Evolutionary conservation across 805 yeast genomes (phyloP).

Genomic region (Candida pseudoglaebosa): DNA sequence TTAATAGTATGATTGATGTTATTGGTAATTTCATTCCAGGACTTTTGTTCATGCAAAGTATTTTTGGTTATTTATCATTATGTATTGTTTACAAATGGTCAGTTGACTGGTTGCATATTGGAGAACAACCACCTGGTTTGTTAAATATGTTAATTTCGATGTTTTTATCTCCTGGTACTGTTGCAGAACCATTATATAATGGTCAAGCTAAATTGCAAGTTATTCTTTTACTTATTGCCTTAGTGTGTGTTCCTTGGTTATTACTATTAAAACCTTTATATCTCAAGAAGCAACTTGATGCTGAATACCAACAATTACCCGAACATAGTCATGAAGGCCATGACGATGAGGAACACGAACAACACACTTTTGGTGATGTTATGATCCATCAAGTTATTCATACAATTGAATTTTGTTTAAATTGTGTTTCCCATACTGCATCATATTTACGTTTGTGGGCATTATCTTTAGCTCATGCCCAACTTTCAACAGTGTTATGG

Average conservation of each 20-base stretch:
- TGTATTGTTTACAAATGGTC: conserved; percentile 72
- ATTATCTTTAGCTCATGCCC: conserved; percentile 75
- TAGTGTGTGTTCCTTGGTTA: conserved; percentile 73
- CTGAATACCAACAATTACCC: conserved; percentile 30
- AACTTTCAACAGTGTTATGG: conserved; percentile 70
- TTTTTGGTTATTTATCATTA: conserved; percentile 67
- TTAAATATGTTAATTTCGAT: conserved; percentile 72
- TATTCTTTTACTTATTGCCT: conserved; percentile 52
- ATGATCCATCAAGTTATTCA: conserved; percentile 78
- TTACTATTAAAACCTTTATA: conserved; percentile 60
- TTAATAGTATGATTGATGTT: conserved; percentile 59
- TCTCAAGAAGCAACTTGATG: conserved; percentile 34
- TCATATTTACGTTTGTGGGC: conserved; percentile 79
- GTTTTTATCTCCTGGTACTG: conserved; percentile 69
- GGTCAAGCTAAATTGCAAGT: conserved; percentile 64
- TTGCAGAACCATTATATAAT: conserved; percentile 61
- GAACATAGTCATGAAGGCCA: conserved; percentile 31
- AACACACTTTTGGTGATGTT: conserved; percentile 54
- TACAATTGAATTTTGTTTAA: conserved; percentile 75
- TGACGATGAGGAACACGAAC: conserved; percentile 28
- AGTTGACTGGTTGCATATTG: conserved; percentile 63
- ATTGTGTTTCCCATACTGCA: conserved; percentile 78
- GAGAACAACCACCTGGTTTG: conserved; percentile 64
- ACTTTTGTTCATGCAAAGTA: conserved; percentile 68
- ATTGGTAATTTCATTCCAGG: conserved; percentile 75